Base-by-base conservation (phyloP, 805 yeast genomes). In the Myxozyma kluyveri region DNA sequence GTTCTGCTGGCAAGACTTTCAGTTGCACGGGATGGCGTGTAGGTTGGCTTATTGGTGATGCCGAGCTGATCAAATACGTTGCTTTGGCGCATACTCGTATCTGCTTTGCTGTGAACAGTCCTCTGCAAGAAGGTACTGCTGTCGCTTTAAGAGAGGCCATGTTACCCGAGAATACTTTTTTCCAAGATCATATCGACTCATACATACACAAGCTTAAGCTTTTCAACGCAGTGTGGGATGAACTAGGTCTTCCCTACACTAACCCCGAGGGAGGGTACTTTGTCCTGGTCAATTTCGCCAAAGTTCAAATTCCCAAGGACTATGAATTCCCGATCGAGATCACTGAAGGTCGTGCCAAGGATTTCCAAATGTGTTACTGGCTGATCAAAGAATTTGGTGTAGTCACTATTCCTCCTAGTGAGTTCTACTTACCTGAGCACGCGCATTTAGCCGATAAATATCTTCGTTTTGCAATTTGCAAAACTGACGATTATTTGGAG, bases 1-100 rank as follows among this genome's bases (percentile, higher is more conserved):
- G 98, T 1, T 88, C 96, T 26, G 99, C 97, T 4, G 99, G 99
- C 58, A 93, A 93, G 70, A 82, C 96, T 0, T 93, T 93, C 73
- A 96, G 96, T n/a, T 96, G 96, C 40, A 93, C 99, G 10, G 99
- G 99, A 48, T 93, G 98, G 97, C 83, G 99, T 75, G 80, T 93
- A 47, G 99, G 99, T 49, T 93, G 96, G 95, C 77, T 91, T 35
- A 83, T 90, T 56, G 98, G 96, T 4, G 84, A 86, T 48, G 76
- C 86, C n/a, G 86, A 85, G 27, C 74, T 90, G 59, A 75, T 93
- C 63, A 82, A 84, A 60, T 88, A 86, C 65, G 95, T 83, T 3
- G 77, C 88, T 4, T 79, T 86, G 23, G 98, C 98, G 0, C 96
- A 93, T 69, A 88, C 96, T 1, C 80, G 99, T 48, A 91, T 93